A percentile compares a stretch with the other conserved stretches of the same genome.
phyloP scores from a whole-genome alignment of 2,329 filamentous ascomycete genomes.

The Arthrinium puccinioides region DNA sequence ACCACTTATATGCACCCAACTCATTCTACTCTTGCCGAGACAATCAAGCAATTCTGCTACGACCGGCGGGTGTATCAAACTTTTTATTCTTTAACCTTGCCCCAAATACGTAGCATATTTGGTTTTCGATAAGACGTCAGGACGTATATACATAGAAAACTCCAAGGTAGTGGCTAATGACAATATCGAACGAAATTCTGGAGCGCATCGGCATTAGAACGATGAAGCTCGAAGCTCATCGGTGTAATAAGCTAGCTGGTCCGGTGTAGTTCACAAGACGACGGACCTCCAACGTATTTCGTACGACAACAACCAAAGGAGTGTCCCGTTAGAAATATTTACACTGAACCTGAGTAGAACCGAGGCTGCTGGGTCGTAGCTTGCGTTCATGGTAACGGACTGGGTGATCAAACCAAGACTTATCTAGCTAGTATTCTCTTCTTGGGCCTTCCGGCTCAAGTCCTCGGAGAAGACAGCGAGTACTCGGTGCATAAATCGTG shows the following conservation, averaged over 20 bases:
- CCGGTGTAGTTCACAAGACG: neutral
- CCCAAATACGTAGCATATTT: conserved; percentile 1
- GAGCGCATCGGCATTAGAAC: conserved; percentile 1
- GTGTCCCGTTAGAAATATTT: neutral
- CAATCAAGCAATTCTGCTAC: no score
- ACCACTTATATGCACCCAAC: no score
- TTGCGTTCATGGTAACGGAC: conserved; percentile 1
- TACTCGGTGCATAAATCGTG: conserved; percentile 1
- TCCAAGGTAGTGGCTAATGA: neutral
- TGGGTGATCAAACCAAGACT: neutral
- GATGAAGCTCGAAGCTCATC: conserved; percentile 1
- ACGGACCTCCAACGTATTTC: neutral
- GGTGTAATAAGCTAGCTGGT: neutral
- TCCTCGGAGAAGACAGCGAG: neutral
- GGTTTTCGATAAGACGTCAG: neutral
- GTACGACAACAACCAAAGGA: neutral
- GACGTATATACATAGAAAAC: conserved; percentile 1
- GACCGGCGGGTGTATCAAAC: no score
- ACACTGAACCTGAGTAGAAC: conserved; percentile 1
- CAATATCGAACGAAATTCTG: neutral
- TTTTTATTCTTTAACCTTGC: no score
- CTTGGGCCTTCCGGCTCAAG: neutral
- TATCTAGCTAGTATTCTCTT: neutral
- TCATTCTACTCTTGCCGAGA: no score
- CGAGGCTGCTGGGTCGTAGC: conserved; percentile 1